phyloP scores from a whole-genome alignment of 179 eudicot species.

The Sideroxylon spinosum region DNA sequence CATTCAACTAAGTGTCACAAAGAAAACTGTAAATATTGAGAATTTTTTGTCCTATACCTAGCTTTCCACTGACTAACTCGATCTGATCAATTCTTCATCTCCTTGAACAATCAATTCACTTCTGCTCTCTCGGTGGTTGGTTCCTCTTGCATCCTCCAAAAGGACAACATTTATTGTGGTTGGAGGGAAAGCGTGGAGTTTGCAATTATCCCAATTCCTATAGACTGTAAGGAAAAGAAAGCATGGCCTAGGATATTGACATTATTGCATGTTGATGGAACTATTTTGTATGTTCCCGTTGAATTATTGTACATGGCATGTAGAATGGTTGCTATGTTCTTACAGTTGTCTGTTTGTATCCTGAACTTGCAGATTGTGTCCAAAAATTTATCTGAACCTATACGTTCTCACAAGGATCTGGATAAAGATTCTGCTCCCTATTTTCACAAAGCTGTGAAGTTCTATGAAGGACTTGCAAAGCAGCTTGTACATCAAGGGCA shows the following conservation, averaged over 20 bases:
- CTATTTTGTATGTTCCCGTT: not conserved
- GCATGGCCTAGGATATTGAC: not conserved
- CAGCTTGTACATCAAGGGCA: slow-evolving; percentile 97
- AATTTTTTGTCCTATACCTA: not conserved
- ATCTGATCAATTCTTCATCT: not conserved
- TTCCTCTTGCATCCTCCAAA: not conserved
- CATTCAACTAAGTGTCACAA: not conserved
- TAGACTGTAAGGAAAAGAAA: too few relatives aligned
- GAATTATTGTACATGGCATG: not conserved
- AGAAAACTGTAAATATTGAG: not conserved
- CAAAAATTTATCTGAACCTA: slow-evolving; percentile 76
- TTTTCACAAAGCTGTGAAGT: slow-evolving; percentile 85
- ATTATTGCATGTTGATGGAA: not conserved
- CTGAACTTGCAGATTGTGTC: slow-evolving; percentile 67
- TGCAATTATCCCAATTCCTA: not conserved
- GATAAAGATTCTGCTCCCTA: slow-evolving; percentile 91
- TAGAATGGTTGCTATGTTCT: not conserved
- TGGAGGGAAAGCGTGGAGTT: not conserved
- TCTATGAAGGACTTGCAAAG: slow-evolving; percentile 79
- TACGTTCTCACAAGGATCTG: slow-evolving; percentile 93
- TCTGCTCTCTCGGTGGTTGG: not conserved
- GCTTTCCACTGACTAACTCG: not conserved
- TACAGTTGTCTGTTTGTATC: slow-evolving; percentile 8
- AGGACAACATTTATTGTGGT: not conserved
- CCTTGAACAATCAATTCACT: not conserved